Conservation (phyloP, 257 asterid genomes). For the Lycium ferocissimum region DNA sequence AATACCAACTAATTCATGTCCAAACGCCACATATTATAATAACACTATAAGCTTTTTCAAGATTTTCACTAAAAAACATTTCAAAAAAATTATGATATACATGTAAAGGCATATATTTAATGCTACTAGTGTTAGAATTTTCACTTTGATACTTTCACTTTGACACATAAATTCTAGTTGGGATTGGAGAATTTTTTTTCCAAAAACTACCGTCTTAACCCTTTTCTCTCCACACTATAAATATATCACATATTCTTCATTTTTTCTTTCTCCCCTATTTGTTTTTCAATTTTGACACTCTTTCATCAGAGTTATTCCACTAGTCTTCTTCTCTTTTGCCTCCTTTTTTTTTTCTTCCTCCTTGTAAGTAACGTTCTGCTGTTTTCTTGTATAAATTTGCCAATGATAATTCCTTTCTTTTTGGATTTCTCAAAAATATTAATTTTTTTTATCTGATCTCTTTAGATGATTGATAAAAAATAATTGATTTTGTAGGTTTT, state of each 20-base stretch:
- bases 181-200: background rate
- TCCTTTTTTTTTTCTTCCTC: background rate
- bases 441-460: too few species aligned
- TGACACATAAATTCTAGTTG: background rate
- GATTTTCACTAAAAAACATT: background rate
- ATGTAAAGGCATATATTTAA: background rate
- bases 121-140: background rate
- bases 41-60: too few species aligned
- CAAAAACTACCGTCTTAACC: background rate
- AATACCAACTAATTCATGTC: too few species aligned
- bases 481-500: background rate
- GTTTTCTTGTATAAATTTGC: background rate
- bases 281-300: too few species aligned
- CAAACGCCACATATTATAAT: background rate
- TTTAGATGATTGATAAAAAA: background rate
- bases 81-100: background rate
- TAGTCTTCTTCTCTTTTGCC: background rate
- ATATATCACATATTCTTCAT: background rate
- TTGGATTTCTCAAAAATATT: background rate
- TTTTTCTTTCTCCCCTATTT: background rate
- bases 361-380: background rate
- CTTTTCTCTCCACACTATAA: background rate
- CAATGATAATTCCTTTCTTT: background rate
- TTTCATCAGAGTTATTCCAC: background rate
- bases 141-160: too few species aligned